phyloP scores from a whole-genome alignment of 495 filamentous ascomycete genomes.

The Hyaloscypha finlandica region DNA sequence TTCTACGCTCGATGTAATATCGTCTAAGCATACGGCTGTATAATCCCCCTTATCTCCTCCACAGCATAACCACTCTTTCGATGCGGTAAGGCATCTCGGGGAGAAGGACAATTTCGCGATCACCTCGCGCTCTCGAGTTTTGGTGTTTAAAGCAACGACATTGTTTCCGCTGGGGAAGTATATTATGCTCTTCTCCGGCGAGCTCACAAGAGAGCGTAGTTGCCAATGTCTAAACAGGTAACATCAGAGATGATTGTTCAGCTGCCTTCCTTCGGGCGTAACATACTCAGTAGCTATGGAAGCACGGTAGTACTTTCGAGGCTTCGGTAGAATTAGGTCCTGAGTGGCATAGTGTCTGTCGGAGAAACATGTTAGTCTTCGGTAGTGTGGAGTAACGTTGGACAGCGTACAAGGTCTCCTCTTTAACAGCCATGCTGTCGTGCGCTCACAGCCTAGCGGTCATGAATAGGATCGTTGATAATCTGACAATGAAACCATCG shows the following conservation, averaged over 20 bases:
- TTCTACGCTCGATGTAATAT: neutral
- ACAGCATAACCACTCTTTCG: slow-evolving; percentile 84
- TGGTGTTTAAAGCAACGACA: slow-evolving; percentile 72
- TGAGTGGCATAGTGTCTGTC: slow-evolving; percentile 43
- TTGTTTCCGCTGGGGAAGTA: slow-evolving; percentile 77
- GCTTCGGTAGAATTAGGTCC: slow-evolving; percentile 60
- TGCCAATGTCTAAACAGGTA: slow-evolving; percentile 73
- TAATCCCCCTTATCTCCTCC: slow-evolving; percentile 88
- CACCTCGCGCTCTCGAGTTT: slow-evolving; percentile 69
- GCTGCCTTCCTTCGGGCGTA: neutral
- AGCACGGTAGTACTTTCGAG: slow-evolving; percentile 74
- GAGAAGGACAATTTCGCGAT: slow-evolving; percentile 79
- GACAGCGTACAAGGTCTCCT: slow-evolving; percentile 48
- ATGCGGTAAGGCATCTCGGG: slow-evolving; percentile 80
- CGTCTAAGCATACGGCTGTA: slow-evolving; percentile 58
- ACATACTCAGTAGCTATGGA: slow-evolving; percentile 74
- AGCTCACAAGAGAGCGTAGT: slow-evolving; percentile 86
- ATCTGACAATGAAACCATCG: neutral
- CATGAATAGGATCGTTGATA: slow-evolving; percentile 10
- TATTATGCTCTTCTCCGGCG: slow-evolving; percentile 70
- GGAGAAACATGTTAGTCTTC: neutral
- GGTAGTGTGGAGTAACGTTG: neutral
- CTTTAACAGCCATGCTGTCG: slow-evolving; percentile 49
- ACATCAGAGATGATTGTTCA: neutral
- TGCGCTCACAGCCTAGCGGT: slow-evolving; percentile 3